Base-by-base conservation (phyloP, 2,329 filamentous ascomycete species). In the Pseudogymnoascus sp. region DNA sequence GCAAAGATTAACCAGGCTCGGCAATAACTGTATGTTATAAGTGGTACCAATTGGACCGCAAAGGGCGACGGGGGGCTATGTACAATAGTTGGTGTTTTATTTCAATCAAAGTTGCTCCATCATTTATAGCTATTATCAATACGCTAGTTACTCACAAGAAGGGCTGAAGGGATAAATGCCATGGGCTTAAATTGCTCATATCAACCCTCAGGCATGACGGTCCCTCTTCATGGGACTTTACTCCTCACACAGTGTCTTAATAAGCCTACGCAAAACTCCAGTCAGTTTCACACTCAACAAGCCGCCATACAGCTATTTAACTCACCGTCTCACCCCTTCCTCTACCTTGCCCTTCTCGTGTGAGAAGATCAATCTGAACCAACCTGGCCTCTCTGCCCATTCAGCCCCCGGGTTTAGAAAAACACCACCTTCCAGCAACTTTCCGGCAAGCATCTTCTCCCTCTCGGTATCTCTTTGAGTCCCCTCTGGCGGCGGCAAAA, bases 361-460 rank as follows among this genome's bases (percentile, higher is more conserved):
- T 2, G 75, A 77, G 63, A 81, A 85, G 0, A 85, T 79, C 16
- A 86, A 55, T 2, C 83, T 72, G 65, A 84, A 85, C 77, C 79
- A 82, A 0, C 83, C 83, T 0, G 77, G 72, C 9, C 21, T 52
- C 61, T 76, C 70, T 18, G 76, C 76, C 0, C 81, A 76, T 59
- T 78, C 77, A 63, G 80, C 77, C 0, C 78, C 75, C 0, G 79
- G 75, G 49, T 82, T 80, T 25, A 85, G 63, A 62, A 80, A 81
- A 1, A 85, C 76, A 2, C 80, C 82, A 0, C 73, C 73, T 23
- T 76, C 71, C n/a, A 76, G 66, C 40, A 85, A 65, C 55, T 65
- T 37, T 72, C 71, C 21, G 71, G 69, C 25, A 11, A 65, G 38
- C 2, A 16, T 21, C 14, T 43, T 61, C 35, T 66, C 66, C 12